Evolutionary conservation across 805 yeast species (phyloP).

Genomic region (Candida ortonii): DNA sequence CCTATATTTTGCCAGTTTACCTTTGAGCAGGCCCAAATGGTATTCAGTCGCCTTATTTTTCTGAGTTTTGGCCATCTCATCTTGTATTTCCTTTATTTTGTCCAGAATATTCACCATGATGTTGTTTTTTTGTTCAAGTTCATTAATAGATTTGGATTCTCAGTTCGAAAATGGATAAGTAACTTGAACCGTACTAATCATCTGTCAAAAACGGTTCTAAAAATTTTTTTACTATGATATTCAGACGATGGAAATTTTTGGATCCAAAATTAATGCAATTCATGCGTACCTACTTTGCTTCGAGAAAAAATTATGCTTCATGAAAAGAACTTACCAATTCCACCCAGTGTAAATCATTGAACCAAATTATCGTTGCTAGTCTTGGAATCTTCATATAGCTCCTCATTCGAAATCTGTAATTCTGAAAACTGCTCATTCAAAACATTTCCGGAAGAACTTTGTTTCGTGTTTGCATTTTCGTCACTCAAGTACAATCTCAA

Average conservation of each 20-base stretch:
- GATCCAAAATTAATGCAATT: too few species aligned
- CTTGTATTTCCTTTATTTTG: slow-evolving; percentile 84
- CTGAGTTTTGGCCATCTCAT: slow-evolving; percentile 91
- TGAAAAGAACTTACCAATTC: too few species aligned
- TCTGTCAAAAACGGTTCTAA: too few species aligned
- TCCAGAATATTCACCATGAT: slow-evolving; percentile 44
- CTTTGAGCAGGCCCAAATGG: slow-evolving; percentile 90
- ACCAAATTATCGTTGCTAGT: too few species aligned
- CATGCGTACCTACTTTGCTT: too few species aligned
- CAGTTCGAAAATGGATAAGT: too few species aligned
- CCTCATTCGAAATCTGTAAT: neutral
- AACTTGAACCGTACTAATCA: neutral
- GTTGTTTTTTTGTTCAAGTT: neutral
- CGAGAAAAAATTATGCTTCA: too few species aligned
- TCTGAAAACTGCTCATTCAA: too few species aligned
- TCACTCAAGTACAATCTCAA: slow-evolving; percentile 59
- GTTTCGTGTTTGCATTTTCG: slow-evolving; percentile 43
- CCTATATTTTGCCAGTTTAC: slow-evolving; percentile 89
- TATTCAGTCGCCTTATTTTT: slow-evolving; percentile 98
- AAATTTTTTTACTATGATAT: too few species aligned
- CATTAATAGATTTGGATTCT: slow-evolving; percentile 1
- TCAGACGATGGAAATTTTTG: too few species aligned
- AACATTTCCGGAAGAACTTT: too few species aligned
- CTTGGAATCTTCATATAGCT: slow-evolving; percentile 1
- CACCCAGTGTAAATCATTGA: too few species aligned